Evolutionary conservation across 768 basidiomycete species (phyloP), one percentile per base, ranked within the genome.

Genomic region (Lepiota venenata): DNA sequence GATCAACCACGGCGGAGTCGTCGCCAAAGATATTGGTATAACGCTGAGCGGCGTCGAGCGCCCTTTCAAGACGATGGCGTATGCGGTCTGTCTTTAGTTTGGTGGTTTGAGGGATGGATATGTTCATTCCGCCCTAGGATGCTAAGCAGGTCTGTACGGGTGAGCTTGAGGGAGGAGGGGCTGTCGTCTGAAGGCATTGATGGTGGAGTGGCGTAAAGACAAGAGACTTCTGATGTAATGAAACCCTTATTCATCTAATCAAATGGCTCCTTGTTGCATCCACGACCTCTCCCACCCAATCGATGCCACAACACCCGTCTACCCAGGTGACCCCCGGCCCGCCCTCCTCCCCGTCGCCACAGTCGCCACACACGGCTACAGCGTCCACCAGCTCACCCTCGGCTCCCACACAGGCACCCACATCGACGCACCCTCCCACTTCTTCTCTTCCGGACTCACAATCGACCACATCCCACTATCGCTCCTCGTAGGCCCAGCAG

Each of bases 341-440:
- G 58, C 56, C 16, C 74, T 70, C 51, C 63, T 59, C 14, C 73
- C 71, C 18, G 65, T 65, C 46, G 61, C 74, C 27, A 73, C 75
- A 10, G 64, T 84, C 51, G 52, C 64, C 3, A 63, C 70, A 52
- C 74, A 83, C 51, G 79, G 80, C 36, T 80, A 74, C 61, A 75
- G 70, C 46, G 77, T 86, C 11, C 76, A 77, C 56, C 62, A 71
- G 0, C 67, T 91, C 46, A 70, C 77, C 22, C 61, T 89, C 18
- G 79, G 84, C 3, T 82, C 88, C 1, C 89, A 91, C 62, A 84
- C 84, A 1, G 89, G 88, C 43, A 91, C 89, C 2, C 89, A 91
- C 69, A 74, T 91, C 66, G 89, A 91, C 60, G 85, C 88, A 1
- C 89, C 89, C 0, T 82, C 77, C 47, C 89, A 91, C 62, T 90